Conservation (phyloP, 176 grass and related monocot genomes). For the Oryza glaberrima region DNA sequence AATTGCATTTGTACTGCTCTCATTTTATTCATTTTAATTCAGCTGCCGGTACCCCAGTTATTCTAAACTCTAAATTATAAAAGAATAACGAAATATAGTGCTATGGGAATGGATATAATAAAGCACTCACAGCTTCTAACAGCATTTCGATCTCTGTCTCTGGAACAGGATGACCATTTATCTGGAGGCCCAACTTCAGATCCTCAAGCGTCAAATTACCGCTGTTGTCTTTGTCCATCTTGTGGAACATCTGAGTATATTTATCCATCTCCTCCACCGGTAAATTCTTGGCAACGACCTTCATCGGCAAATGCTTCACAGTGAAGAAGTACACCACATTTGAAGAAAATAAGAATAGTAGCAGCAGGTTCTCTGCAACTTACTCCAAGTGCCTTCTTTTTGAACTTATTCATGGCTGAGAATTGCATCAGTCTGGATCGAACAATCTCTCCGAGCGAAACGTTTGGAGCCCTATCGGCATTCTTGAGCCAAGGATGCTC, state of each 20-base stretch:
- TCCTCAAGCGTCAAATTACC: slow-evolving; percentile 73
- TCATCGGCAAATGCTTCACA: slow-evolving; percentile 33
- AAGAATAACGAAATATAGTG: not conserved
- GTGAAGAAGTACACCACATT: not conserved
- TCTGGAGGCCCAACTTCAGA: slow-evolving; percentile 71
- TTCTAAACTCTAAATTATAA: slow-evolving; percentile 19
- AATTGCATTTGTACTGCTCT: slow-evolving; percentile 1
- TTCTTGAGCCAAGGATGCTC: slow-evolving; percentile 91
- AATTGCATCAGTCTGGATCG: slow-evolving; percentile 82
- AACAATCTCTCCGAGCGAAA: slow-evolving; percentile 77
- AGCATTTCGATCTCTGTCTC: slow-evolving; percentile 77
- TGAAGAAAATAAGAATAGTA: slow-evolving; percentile 13
- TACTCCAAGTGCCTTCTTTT: slow-evolving; percentile 90
- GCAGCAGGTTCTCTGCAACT: slow-evolving; percentile 27
- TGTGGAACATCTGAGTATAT: slow-evolving; percentile 79
- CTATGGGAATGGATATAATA: not conserved
- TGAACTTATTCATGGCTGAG: slow-evolving; percentile 93
- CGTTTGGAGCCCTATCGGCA: slow-evolving; percentile 62
- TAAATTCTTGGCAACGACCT: slow-evolving; percentile 80
- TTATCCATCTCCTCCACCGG: slow-evolving; percentile 61
- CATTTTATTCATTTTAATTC: slow-evolving; percentile 26
- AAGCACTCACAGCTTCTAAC: slow-evolving; percentile 79
- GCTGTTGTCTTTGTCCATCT: slow-evolving; percentile 77
- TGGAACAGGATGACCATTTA: slow-evolving; percentile 58
- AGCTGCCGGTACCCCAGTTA: not conserved